A percentile compares a stretch with the other conserved stretches of the same genome.
Evolutionary conservation across 345 rosid genomes (phyloP).

Genomic region (Dovyalis caffra): DNA sequence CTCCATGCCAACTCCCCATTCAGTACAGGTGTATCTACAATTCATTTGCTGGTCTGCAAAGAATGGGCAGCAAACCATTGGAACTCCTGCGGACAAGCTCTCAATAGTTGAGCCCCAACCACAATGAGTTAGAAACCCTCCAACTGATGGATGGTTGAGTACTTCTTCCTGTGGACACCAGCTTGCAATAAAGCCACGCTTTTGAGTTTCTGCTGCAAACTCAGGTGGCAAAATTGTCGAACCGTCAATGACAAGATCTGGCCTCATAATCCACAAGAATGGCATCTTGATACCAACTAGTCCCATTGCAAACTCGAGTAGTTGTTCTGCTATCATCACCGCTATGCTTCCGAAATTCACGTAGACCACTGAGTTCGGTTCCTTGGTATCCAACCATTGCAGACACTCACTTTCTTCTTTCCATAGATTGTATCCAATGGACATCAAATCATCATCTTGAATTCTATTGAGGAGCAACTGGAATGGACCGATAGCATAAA

Average conservation of each 20-base stretch:
- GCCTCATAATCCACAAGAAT: neutral
- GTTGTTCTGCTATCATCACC: neutral
- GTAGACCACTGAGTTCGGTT: neutral
- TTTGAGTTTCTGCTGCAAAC: neutral
- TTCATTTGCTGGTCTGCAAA: neutral
- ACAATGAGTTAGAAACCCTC: neutral
- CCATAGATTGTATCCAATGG: conserved; percentile 6
- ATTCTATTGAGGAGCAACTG: too few species aligned
- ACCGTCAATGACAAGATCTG: neutral
- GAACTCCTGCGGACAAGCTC: neutral
- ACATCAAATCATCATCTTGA: neutral
- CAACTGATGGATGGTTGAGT: neutral
- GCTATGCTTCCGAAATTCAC: neutral
- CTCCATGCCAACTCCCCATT: conserved; percentile 5
- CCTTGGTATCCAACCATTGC: neutral
- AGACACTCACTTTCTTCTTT: neutral
- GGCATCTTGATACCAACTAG: too few species aligned
- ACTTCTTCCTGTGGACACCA: conserved; percentile 3
- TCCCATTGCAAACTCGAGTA: neutral
- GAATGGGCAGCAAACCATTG: neutral
- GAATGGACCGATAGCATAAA: too few species aligned
- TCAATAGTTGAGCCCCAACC: neutral
- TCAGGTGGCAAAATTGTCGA: neutral
- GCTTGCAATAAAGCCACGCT: neutral
- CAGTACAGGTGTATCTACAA: neutral